Evolutionary conservation across 2,329 filamentous ascomycete species (phyloP), one percentile per base, ranked within the genome.

Genomic region (Fusarium buharicum): DNA sequence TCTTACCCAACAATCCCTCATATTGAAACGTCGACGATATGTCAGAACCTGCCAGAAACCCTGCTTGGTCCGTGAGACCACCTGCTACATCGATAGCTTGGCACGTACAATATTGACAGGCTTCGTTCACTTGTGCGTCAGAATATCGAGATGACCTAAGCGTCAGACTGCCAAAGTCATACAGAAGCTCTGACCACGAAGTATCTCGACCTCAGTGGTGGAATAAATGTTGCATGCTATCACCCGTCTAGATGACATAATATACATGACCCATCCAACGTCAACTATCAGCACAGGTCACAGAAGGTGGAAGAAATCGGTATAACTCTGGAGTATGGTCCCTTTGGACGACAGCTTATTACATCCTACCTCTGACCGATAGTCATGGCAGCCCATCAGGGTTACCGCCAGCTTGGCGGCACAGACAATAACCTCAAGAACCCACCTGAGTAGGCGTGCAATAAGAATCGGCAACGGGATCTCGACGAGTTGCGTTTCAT

Each of bases 121-220:
- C n/a, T 46, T 59, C 22, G 28, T 24, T 24, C 22, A 24, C 22
- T 24, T 8, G 6, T 24, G 22, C 22, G 22, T 24, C 22, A 24
- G 22, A 24, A 24, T 24, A 8, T 24, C 22, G 22, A 24, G 33
- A 37, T 14, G 8, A 18, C n/a, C 22, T 17, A 12, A 47, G 34
- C 34, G 36, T 34, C 47, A 38, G 37, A 47, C 31, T 43, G 41
- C 14, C 13, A 34, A 40, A 46, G 38, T 20, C 18, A 30, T 43
- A 38, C 31, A 13, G 24, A 48, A 43, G 46, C 49, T 39, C 34
- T 48, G 37, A 41, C 44, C 40, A 12, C 13, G 40, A n/a, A 44
- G 28, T 53, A 33, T 20, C 7, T 33, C 17, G 24, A 45, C 36
- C 52, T 63, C 37, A 63, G 41, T 63, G 62, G 62, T 62, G 52